Evolutionary conservation across 306 rosid species (phyloP).

Genomic region (Acacia melanoxylon): DNA sequence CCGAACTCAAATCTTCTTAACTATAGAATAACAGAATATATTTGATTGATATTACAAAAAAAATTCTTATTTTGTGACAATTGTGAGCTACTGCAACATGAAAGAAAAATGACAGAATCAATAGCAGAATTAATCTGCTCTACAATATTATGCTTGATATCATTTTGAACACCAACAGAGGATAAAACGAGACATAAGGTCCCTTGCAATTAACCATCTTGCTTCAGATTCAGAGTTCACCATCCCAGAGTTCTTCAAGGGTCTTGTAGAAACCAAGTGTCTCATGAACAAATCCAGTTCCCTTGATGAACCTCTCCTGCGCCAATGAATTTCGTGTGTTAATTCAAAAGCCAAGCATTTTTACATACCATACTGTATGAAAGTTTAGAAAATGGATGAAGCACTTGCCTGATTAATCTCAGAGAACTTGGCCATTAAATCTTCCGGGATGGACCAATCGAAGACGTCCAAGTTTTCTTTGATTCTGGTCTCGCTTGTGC

Average conservation of each 20-base stretch:
- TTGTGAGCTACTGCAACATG: not conserved
- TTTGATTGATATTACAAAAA: not conserved
- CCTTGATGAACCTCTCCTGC: conserved; percentile 61
- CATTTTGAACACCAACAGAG: not conserved
- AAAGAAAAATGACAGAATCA: not conserved
- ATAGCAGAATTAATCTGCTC: not conserved
- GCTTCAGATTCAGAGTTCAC: conserved; percentile 43
- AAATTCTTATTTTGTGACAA: not conserved
- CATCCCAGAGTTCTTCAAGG: conserved; percentile 71
- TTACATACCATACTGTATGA: not conserved
- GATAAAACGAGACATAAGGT: not conserved
- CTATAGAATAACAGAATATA: not conserved
- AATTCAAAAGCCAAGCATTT: not conserved
- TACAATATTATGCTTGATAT: not conserved
- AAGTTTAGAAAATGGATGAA: not conserved
- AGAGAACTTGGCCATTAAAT: conserved; percentile 47
- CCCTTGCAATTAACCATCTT: not conserved
- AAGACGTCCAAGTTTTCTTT: conserved; percentile 54
- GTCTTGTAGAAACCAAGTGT: conserved; percentile 47
- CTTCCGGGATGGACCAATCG: conserved; percentile 63
- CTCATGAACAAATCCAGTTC: conserved; percentile 33
- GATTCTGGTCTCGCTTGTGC: conserved; percentile 58
- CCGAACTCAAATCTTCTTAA: not conserved
- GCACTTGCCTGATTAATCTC: conserved; percentile 56
- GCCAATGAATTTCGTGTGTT: not conserved